A percentile compares a stretch with the other conserved stretches of the same genome.
Conservation (phyloP, 345 rosid genomes). For the Melaleuca quinquenervia region DNA sequence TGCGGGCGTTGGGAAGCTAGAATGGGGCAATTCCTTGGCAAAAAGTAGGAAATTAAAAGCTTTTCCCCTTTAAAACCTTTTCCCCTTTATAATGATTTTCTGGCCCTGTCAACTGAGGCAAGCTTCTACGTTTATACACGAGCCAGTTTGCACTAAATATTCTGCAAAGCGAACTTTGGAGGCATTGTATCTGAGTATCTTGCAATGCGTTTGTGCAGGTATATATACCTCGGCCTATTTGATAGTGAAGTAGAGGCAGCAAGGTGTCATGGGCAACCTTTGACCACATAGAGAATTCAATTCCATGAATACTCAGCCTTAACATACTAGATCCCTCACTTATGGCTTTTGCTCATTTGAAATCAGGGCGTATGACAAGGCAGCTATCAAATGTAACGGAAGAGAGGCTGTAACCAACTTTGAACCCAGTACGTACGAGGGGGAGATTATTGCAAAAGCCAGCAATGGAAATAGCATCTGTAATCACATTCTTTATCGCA, state of each 20-base stretch:
- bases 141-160: background rate
- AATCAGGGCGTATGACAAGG: slow-evolving; percentile 95
- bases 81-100: background rate
- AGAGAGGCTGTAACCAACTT: slow-evolving; percentile 95
- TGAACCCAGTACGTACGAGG: slow-evolving; percentile 58
- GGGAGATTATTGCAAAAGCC: slow-evolving; percentile 39
- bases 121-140: background rate
- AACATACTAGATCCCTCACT: background rate
- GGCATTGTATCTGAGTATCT: slow-evolving; percentile 9
- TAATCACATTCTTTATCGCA: background rate
- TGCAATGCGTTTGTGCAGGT: slow-evolving; percentile 92
- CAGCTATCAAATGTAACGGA: slow-evolving; percentile 83
- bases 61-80: background rate
- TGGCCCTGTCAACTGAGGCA: background rate
- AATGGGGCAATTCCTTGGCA: slow-evolving; percentile 96
- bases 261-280: slow-evolving; percentile 66
- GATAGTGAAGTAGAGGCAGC: slow-evolving; percentile 98
- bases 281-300: slow-evolving; percentile 22
- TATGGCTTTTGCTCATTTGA: background rate
- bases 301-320: slow-evolving; percentile 1
- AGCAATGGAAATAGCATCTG: slow-evolving; percentile 35
- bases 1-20: slow-evolving; percentile 98
- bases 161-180: slow-evolving; percentile 8
- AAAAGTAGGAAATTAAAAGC: slow-evolving; percentile 44
- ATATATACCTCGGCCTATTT: slow-evolving; percentile 96